Evolutionary conservation across 2,329 filamentous ascomycete species (phyloP).

Genomic region (Penicillium sp.): DNA sequence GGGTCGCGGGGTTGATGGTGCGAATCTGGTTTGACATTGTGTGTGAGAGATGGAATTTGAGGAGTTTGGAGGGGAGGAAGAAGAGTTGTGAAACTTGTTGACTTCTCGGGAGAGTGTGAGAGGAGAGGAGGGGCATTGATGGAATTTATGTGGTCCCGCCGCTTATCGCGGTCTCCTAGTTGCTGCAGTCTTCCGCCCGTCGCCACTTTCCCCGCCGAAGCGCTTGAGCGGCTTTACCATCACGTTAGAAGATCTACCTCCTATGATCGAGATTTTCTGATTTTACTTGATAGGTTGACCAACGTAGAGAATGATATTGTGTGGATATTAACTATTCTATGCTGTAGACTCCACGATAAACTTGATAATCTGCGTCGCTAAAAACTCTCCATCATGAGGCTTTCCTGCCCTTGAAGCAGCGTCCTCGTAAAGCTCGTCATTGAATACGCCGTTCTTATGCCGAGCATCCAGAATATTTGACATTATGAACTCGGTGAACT

Average conservation of each 20-base stretch:
- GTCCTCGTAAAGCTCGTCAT: conserved; percentile 31
- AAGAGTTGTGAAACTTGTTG: neutral
- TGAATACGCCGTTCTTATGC: conserved; percentile 32
- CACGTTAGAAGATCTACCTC: neutral
- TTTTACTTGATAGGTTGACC: neutral
- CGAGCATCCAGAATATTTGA: conserved; percentile 38
- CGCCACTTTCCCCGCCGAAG: conserved; percentile 6
- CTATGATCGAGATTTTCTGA: neutral
- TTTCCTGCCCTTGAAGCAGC: conserved; percentile 28
- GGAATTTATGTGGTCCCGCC: conserved; percentile 19
- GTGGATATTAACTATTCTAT: neutral
- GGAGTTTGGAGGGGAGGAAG: neutral
- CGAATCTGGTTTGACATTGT: conserved; percentile 37
- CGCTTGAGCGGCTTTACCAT: neutral
- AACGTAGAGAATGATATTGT: neutral
- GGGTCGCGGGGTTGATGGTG: conserved; percentile 88
- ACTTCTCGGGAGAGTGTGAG: neutral
- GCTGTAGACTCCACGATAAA: conserved; percentile 23
- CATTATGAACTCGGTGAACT: conserved; percentile 51
- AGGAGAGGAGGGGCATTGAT: conserved; percentile 15
- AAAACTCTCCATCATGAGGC: conserved; percentile 32
- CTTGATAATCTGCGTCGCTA: conserved; percentile 29
- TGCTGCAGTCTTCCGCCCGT: neutral
- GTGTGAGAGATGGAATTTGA: neutral
- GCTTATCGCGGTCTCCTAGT: conserved; percentile 17